A percentile compares a stretch with the other conserved stretches of the same genome.
Evolutionary conservation across 805 yeast genomes (phyloP).

Genomic region (Starmerella stigmatis): DNA sequence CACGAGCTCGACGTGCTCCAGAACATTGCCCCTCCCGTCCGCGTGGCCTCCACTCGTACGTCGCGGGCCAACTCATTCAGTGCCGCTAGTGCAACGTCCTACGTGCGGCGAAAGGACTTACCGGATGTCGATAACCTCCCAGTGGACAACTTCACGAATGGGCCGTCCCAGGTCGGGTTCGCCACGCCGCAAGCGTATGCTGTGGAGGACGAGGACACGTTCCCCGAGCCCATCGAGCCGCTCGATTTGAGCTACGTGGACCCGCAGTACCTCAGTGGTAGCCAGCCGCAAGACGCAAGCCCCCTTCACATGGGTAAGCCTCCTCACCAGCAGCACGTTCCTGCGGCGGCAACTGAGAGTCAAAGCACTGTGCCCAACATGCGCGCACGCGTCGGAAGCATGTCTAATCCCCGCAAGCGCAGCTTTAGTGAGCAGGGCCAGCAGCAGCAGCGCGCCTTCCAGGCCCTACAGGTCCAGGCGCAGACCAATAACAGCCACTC

Average conservation of each 20-base stretch:
- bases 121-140: constrained; percentile 19
- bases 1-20: constrained; percentile 20
- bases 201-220: constrained; percentile 27
- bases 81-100: constrained; percentile 52
- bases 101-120: constrained; percentile 42
- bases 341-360: too few relatives aligned
- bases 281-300: too few relatives aligned
- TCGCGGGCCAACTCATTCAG: constrained; percentile 40
- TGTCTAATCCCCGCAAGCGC: constrained; percentile 3
- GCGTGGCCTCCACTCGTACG: constrained; percentile 13
- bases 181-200: constrained; percentile 59
- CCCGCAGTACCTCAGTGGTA: constrained; percentile 12
- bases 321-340: background rate
- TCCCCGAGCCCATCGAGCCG: constrained; percentile 11
- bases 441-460: background rate
- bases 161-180: constrained; percentile 64
- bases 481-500: background rate
- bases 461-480: constrained; percentile 5
- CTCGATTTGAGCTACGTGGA: constrained; percentile 13
- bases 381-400: background rate
- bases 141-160: constrained; percentile 20
- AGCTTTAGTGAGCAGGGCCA: constrained; percentile 3
- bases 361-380: background rate
- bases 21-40: constrained; percentile 13
- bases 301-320: too few relatives aligned